Conservation (phyloP, 805 yeast genomes). For the Pichia phayaonensis region DNA sequence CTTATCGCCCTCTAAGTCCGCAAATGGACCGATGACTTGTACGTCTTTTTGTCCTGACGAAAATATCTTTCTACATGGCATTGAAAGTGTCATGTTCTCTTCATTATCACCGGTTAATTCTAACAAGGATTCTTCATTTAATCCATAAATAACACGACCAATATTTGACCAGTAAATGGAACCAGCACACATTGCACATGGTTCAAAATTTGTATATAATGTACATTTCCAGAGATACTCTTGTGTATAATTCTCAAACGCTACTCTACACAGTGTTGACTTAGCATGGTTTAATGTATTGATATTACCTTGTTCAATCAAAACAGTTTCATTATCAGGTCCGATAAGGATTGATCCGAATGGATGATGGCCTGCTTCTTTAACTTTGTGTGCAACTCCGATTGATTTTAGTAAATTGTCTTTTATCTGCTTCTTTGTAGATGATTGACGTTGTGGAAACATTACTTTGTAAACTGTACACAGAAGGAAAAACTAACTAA, state of each 20-base stretch:
- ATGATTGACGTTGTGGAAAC: conserved; percentile 16
- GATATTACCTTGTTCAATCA: conserved; percentile 23
- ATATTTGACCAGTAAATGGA: conserved; percentile 25
- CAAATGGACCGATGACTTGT: conserved; percentile 22
- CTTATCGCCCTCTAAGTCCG: background rate
- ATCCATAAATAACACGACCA: conserved; percentile 23
- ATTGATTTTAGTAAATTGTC: conserved; percentile 11
- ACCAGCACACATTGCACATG: conserved; percentile 27
- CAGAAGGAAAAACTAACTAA: no score
- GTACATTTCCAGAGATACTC: conserved; percentile 24
- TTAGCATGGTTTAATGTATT: conserved; percentile 27
- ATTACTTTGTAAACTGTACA: background rate
- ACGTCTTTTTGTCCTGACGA: conserved; percentile 23
- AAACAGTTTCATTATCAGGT: conserved; percentile 19
- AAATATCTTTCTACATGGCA: conserved; percentile 18
- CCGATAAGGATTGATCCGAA: conserved; percentile 25
- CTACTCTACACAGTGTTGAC: conserved; percentile 18
- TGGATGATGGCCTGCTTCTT: conserved; percentile 21
- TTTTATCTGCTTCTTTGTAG: conserved; percentile 5
- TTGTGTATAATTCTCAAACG: conserved; percentile 16
- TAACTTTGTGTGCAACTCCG: conserved; percentile 17
- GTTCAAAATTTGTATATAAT: conserved; percentile 26
- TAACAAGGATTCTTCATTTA: conserved; percentile 16
- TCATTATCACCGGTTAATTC: conserved; percentile 19
- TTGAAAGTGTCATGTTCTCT: conserved; percentile 24